These are phyloP conservation scores for Rhodotorula taiwanensis DNA, from an alignment of 768 basidiomycete genomes.

Conservation along the genomic window DNA sequence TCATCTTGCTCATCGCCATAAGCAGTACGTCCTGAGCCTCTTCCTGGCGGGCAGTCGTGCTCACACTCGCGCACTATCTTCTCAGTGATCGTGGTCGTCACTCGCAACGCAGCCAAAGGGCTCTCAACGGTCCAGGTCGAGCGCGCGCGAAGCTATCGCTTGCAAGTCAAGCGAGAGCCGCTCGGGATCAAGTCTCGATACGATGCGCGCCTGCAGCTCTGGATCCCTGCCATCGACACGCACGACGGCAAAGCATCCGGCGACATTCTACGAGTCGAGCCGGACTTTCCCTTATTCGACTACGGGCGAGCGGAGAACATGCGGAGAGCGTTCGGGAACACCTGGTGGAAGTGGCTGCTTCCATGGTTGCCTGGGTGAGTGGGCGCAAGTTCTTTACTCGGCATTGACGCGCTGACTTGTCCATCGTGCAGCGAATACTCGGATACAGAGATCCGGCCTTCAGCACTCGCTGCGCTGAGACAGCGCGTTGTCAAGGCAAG, in stretches of 20 bases:
- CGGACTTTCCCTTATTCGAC: constrained; percentile 18
- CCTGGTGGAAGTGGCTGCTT: constrained; percentile 19
- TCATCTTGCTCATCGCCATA: constrained; percentile 13
- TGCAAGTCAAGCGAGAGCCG: background rate
- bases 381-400: background rate
- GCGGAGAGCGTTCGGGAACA: constrained; percentile 16
- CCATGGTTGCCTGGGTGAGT: constrained; percentile 5
- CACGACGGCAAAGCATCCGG: background rate
- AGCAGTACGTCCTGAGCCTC: constrained; percentile 1
- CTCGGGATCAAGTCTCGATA: background rate
- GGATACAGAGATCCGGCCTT: no score
- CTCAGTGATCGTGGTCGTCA: constrained; percentile 21
- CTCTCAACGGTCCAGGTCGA: constrained; percentile 25
- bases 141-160: constrained; percentile 3
- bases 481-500: background rate
- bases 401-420: background rate
- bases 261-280: constrained; percentile 15
- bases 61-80: background rate
- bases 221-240: constrained; percentile 10
- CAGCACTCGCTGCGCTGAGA: no score
- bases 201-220: constrained; percentile 15
- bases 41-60: background rate
- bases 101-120: constrained; percentile 9
- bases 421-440: background rate
- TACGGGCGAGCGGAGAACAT: constrained; percentile 23